Conservation (phyloP, 441 rosid species). For the Populus trichocarpa region DNA sequence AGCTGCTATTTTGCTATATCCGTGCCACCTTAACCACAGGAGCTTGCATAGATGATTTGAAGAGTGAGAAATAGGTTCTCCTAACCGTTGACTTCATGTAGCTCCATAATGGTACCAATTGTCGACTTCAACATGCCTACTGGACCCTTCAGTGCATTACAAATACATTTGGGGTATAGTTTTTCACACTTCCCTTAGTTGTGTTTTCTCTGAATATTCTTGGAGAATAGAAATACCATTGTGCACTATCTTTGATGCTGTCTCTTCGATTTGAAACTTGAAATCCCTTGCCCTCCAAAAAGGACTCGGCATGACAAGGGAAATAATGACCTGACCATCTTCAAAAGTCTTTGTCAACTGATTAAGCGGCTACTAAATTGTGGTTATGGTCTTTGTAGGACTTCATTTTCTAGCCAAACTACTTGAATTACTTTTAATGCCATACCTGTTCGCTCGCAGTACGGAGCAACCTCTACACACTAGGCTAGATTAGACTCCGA, state of each 20-base stretch:
- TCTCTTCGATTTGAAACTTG: not conserved
- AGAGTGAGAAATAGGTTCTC: not conserved
- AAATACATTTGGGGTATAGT: not conserved
- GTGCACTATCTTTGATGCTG: not conserved
- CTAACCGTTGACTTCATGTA: not conserved
- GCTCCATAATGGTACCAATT: not conserved
- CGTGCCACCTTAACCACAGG: not conserved
- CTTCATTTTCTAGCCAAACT: not conserved
- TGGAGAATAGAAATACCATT: not conserved
- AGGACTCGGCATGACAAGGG: not conserved
- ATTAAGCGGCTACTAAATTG: too few species aligned
- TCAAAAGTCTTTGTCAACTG: not conserved
- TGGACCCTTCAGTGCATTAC: not conserved
- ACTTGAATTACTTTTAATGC: too few species aligned
- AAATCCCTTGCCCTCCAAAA: not conserved
- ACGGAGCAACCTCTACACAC: too few species aligned
- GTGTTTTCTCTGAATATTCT: not conserved
- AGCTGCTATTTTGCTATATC: not conserved
- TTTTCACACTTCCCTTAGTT: not conserved
- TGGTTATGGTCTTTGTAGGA: not conserved
- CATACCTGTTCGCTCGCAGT: too few species aligned
- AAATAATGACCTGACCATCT: not conserved
- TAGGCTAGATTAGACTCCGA: too few species aligned
- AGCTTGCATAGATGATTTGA: not conserved
- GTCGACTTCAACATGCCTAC: not conserved